Base-by-base conservation (phyloP, 2,329 filamentous ascomycete species). In the Dactylellina cionopaga region DNA sequence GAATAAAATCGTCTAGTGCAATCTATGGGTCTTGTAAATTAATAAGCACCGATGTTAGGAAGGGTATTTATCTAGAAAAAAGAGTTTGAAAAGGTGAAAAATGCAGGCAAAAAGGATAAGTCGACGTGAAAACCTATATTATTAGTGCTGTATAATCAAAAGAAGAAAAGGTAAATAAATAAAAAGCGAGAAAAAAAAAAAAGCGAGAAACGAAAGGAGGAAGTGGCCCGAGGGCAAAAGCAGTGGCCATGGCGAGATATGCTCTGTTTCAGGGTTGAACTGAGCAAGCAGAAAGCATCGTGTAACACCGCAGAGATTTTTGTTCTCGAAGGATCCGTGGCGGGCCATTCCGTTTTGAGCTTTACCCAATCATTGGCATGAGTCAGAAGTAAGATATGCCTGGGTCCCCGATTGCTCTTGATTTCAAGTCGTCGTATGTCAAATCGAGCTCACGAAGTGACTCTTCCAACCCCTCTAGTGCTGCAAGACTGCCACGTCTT, bases 11-110 rank as follows among this genome's bases (percentile, higher is more conserved):
- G 33, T 71, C 66, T 71, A 71, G 56, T 63, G 51, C 66, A 51
- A 59, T 71, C 66, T 71, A 71, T 64, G 41, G 65, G 29, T 29
- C 25, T 52, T 51, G 47, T 51, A 19, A 54, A 62, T 47, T 58
- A 63, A 41, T 63, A 58, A 58, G 44, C 56, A 58, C 56, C 41
- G 19, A 49, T 46, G 41, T 63, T 27, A n/a, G 29, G 44, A 46
- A 46, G 65, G 66, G 66, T 71, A 71, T 71, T 63, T 51, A 54
- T 71, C 58, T 63, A 71, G 52, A 31, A 17, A n/a, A n/a, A n/a
- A n/a, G 58, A 10, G 58, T n/a, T 24, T 29, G 35, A 15, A 22
- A 39, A 54, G 29, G 24, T 25, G 15, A 56, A 47, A 49, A 35
- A 47, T 7, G 17, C 33, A 33, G 29, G 6, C 10, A 6, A 43